These are phyloP conservation scores for Dendrostoma leiphaemia DNA, from an alignment of 2,329 filamentous ascomycete genomes.

Conservation along the genomic window DNA sequence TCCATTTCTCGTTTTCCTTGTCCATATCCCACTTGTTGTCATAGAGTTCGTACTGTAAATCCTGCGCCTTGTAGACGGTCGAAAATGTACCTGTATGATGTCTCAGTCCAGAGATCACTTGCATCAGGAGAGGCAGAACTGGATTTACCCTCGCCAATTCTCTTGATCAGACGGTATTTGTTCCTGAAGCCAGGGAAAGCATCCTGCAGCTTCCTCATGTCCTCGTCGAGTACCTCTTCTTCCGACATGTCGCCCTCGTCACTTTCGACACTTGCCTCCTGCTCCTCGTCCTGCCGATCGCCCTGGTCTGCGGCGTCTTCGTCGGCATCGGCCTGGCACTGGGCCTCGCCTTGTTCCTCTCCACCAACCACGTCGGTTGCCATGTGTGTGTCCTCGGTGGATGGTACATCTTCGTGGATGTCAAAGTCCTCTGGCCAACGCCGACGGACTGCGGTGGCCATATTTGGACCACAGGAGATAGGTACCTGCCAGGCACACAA, in stretches of 20 bases:
- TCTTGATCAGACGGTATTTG: conserved; percentile 87
- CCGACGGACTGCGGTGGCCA: conserved; percentile 24
- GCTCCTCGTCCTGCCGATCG: conserved; percentile 30
- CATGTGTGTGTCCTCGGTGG: conserved; percentile 50
- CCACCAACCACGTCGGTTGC: conserved; percentile 40
- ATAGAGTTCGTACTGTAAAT: conserved; percentile 79
- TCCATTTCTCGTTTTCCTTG: conserved; percentile 64
- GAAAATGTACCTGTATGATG: conserved; percentile 83
- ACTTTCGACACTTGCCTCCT: conserved; percentile 36
- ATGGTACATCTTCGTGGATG: conserved; percentile 48
- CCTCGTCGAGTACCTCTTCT: conserved; percentile 65
- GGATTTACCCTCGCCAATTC: conserved; percentile 84
- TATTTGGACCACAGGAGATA: conserved; percentile 16
- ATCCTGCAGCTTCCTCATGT: conserved; percentile 82
- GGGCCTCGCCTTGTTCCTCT: conserved; percentile 28
- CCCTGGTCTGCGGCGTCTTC: conserved; percentile 35
- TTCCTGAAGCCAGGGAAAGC: conserved; percentile 82
- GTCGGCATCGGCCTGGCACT: conserved; percentile 31
- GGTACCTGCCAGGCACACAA: too few relatives aligned
- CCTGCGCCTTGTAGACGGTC: conserved; percentile 97
- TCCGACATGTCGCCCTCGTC: conserved; percentile 48
- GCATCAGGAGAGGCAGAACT: background rate
- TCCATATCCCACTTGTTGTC: conserved; percentile 85
- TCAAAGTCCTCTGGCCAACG: conserved; percentile 39
- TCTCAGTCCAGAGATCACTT: conserved; percentile 3